A percentile compares a stretch with the other conserved stretches of the same genome.
These are phyloP conservation scores for Lycium barbarum DNA, from an alignment of 257 asterid genomes.

Conservation along the genomic window DNA sequence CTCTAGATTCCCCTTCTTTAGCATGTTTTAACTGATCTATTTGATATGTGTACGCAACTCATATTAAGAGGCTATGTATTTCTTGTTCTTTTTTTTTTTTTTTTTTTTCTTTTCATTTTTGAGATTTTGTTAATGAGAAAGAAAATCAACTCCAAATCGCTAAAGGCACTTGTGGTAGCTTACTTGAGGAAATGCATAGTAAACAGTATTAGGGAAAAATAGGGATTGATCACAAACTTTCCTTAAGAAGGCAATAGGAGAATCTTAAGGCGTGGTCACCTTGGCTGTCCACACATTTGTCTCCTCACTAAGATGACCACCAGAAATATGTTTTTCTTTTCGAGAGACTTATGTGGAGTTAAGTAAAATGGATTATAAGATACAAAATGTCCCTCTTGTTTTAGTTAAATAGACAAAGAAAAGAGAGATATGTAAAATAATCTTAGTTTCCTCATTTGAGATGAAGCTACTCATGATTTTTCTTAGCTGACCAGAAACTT, in stretches of 20 bases:
- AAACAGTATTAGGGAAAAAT: background rate
- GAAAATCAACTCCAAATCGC: background rate
- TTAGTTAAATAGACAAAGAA: background rate
- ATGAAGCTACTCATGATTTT: conserved; percentile 30
- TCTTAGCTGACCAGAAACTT: conserved; percentile 35
- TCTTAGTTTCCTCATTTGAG: conserved; percentile 3
- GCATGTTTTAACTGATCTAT: background rate
- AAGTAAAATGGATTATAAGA: background rate
- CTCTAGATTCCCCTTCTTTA: background rate
- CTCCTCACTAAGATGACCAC: conserved; percentile 9
- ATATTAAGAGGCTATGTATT: background rate
- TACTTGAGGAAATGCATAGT: conserved; percentile 6
- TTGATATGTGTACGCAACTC: background rate
- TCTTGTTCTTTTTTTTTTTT: background rate
- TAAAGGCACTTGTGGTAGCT: conserved; percentile 1
- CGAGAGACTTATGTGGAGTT: background rate
- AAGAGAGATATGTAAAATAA: background rate
- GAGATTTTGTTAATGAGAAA: background rate
- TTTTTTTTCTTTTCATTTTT: background rate
- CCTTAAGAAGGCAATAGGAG: background rate
- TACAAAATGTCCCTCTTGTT: conserved; percentile 6
- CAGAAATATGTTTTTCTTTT: background rate
- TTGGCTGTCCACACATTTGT: background rate
- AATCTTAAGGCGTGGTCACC: conserved; percentile 7
- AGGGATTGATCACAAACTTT: background rate